These are phyloP conservation scores for Leptographium radiaticola DNA, from an alignment of 2,329 filamentous ascomycete genomes.

Conservation along the genomic window DNA sequence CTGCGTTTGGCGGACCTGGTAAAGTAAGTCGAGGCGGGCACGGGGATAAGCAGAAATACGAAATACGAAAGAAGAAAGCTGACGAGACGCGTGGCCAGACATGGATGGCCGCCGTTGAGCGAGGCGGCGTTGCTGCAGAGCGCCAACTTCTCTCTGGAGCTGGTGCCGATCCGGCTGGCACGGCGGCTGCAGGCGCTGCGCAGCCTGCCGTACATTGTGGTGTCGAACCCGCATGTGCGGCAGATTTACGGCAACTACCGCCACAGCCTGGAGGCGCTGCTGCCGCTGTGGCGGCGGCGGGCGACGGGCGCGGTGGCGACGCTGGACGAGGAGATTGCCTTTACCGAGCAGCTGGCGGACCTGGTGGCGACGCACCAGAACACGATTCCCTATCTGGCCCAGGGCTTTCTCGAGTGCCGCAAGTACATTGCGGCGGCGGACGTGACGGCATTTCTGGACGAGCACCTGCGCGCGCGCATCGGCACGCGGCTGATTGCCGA, in stretches of 20 bases:
- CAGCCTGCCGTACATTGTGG: constrained; percentile 93
- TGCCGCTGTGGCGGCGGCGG: constrained; percentile 58
- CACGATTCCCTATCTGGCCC: constrained; percentile 83
- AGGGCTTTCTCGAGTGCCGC: constrained; percentile 84
- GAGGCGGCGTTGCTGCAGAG: constrained; percentile 70
- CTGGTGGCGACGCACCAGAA: constrained; percentile 91
- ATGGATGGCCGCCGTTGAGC: constrained; percentile 74
- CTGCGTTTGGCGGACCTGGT: constrained; percentile 81
- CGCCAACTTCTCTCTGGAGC: constrained; percentile 88
- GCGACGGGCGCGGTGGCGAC: constrained; percentile 44
- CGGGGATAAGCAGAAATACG: background rate
- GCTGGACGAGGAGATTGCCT: constrained; percentile 76
- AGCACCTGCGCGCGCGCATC: constrained; percentile 85
- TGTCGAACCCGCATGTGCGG: constrained; percentile 91
- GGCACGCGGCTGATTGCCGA: constrained; percentile 90
- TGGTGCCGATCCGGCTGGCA: constrained; percentile 82
- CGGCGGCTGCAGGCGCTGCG: constrained; percentile 87
- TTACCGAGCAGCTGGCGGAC: constrained; percentile 86
- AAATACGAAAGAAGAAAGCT: background rate
- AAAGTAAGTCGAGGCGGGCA: constrained; percentile 40
- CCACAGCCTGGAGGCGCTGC: constrained; percentile 78
- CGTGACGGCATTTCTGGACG: constrained; percentile 85
- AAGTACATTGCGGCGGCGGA: constrained; percentile 75
- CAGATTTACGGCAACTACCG: constrained; percentile 95
- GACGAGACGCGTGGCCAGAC: constrained; percentile 23